Evolutionary conservation across 2,329 filamentous ascomycete species (phyloP).

Genomic region (Cladosporium sp.): DNA sequence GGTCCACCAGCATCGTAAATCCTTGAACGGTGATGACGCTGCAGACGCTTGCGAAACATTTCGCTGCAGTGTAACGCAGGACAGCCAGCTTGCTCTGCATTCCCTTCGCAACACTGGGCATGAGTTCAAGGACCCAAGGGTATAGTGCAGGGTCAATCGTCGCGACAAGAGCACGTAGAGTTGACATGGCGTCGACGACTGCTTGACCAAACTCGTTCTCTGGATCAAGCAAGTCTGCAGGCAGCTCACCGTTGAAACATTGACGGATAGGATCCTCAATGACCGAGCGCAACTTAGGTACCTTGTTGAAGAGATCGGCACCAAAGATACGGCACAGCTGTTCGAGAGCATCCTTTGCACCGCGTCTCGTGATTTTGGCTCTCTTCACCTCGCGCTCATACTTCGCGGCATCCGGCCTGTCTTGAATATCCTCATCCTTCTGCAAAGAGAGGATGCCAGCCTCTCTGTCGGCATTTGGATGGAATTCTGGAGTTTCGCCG

Average conservation of each 20-base stretch:
- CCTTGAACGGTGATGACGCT: conserved; percentile 93
- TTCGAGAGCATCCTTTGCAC: conserved; percentile 91
- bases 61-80: conserved; percentile 93
- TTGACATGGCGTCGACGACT: conserved; percentile 90
- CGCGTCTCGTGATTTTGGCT: conserved; percentile 84
- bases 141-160: conserved; percentile 76
- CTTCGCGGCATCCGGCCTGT: conserved; percentile 85
- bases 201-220: conserved; percentile 81
- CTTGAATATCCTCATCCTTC: conserved; percentile 94
- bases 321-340: conserved; percentile 82
- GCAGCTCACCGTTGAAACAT: conserved; percentile 70
- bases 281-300: conserved; percentile 76
- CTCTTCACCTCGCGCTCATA: conserved; percentile 88
- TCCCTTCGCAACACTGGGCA: conserved; percentile 83
- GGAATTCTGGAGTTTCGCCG: conserved; percentile 94
- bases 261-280: conserved; percentile 79
- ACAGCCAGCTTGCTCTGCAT: conserved; percentile 87
- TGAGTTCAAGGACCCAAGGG: conserved; percentile 75
- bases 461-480: conserved; percentile 74
- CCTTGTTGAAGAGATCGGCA: conserved; percentile 70
- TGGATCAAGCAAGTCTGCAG: conserved; percentile 70
- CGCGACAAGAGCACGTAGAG: conserved; percentile 88
- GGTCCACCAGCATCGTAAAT: conserved; percentile 93
- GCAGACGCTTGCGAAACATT: conserved; percentile 95
- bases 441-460: conserved; percentile 86